phyloP scores from a whole-genome alignment of 2,329 filamentous ascomycete species.

The Coleophoma cylindrospora region DNA sequence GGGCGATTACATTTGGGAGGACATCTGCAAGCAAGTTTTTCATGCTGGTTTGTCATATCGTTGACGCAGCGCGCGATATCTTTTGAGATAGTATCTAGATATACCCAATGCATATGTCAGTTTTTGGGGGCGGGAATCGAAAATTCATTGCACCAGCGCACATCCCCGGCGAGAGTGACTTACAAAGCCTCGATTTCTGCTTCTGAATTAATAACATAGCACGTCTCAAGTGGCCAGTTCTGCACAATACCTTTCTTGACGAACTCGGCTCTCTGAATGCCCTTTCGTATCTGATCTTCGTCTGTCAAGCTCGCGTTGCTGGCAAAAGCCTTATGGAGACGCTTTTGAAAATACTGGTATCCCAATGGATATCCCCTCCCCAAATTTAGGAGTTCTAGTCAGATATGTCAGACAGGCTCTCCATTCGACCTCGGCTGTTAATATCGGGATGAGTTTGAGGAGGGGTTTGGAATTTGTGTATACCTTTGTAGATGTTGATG shows the following conservation, averaged over 20 bases:
- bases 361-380: conserved; percentile 85
- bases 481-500: conserved; percentile 85
- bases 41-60: conserved; percentile 50
- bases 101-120: conserved; percentile 13
- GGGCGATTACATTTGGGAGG: not conserved
- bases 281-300: conserved; percentile 69
- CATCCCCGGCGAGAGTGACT: conserved; percentile 32
- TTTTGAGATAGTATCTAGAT: conserved; percentile 81
- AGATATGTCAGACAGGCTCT: not conserved
- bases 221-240: too few relatives aligned
- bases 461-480: not conserved
- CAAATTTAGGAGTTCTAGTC: conserved; percentile 75
- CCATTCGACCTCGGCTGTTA: too few relatives aligned
- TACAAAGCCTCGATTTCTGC: conserved; percentile 88
- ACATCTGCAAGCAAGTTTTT: not conserved
- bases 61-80: conserved; percentile 80
- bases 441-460: not conserved
- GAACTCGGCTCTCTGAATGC: conserved; percentile 75
- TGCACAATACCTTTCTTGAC: conserved; percentile 73
- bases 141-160: not conserved
- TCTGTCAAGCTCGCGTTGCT: conserved; percentile 66
- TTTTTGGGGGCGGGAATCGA: not conserved
- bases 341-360: conserved; percentile 73
- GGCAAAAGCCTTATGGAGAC: conserved; percentile 81
- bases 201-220: not conserved